Evolutionary conservation across 2,329 filamentous ascomycete genomes (phyloP).

Genomic region (Trichoderma lentiforme): DNA sequence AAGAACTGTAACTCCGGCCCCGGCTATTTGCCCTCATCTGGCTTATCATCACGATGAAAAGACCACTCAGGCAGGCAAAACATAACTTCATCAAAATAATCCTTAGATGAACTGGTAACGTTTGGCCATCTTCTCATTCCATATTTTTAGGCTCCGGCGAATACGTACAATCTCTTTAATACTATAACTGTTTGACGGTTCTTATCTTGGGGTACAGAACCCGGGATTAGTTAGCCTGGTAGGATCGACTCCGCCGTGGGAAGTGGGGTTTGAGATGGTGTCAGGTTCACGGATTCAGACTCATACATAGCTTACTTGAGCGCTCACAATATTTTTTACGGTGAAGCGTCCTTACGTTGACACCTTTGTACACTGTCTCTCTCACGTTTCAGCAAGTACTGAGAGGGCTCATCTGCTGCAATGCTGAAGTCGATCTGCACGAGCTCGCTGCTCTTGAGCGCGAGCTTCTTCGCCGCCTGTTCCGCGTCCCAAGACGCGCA

Average conservation of each 20-base stretch:
- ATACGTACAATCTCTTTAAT: neutral
- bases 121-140: neutral
- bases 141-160: neutral
- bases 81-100: neutral
- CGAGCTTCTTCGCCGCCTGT: slow-evolving; percentile 10
- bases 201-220: neutral
- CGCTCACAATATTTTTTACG: neutral
- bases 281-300: neutral
- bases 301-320: neutral
- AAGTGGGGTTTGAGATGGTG: slow-evolving; percentile 1
- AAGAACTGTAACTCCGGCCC: neutral
- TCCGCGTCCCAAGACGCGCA: slow-evolving; percentile 16
- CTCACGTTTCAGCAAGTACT: neutral
- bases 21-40: neutral
- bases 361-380: neutral
- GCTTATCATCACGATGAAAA: neutral
- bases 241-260: neutral
- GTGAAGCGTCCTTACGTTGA: neutral
- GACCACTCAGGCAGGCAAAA: neutral
- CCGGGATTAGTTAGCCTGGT: neutral
- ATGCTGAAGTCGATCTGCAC: slow-evolving; percentile 15
- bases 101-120: neutral
- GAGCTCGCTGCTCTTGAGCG: slow-evolving; percentile 12
- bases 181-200: neutral
- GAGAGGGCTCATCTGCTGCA: neutral